Evolutionary conservation across 257 asterid species (phyloP), one percentile per base, ranked within the genome.

Genomic region (Plantago major): DNA sequence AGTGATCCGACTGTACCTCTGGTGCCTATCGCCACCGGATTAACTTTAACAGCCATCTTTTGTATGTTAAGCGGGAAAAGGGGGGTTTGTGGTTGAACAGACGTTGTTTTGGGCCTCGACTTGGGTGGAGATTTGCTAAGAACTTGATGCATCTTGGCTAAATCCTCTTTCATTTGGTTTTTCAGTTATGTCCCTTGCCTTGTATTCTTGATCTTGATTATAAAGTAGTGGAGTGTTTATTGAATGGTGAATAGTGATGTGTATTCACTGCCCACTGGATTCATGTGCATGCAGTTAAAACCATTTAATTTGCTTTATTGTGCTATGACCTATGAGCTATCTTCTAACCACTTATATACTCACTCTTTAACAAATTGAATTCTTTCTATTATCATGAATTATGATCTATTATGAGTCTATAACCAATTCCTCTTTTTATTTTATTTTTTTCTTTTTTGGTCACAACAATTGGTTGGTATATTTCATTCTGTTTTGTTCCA

Each of bases 231-330:
- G 48, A 48, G 28, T 71, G 63, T 60, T 12, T 6, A 58, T 15
- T 3, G 30, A 42, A 15, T 40, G 63, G 63, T 47, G 54, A 72
- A 55, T 38, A 78, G 73, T 46, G 70, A 51, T 68, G 63, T 68
- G 63, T 72, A 22, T 22, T 22, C 26, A 22, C 26, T 22, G 73
- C 68, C 77, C 93, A 80, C 74, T 72, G 61, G 63, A 68, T 80
- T 82, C 90, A 79, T 82, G 95, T 80, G 84, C 70, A 71, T 75
- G 71, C 57, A 66, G 60, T 75, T 77, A 55, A 63, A 66, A 50
- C 74, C 78, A 79, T 84, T 78, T 66, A 79, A 69, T 72, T 55
- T 63, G 73, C 58, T 73, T 67, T 63, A 33, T 33, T 33, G 40
- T 33, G 40, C 40, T 37, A 19, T 63, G 54, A 48, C 50, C 64